Conservation (phyloP, 116 monocot species). For the Papilionanthe hybrid region DNA sequence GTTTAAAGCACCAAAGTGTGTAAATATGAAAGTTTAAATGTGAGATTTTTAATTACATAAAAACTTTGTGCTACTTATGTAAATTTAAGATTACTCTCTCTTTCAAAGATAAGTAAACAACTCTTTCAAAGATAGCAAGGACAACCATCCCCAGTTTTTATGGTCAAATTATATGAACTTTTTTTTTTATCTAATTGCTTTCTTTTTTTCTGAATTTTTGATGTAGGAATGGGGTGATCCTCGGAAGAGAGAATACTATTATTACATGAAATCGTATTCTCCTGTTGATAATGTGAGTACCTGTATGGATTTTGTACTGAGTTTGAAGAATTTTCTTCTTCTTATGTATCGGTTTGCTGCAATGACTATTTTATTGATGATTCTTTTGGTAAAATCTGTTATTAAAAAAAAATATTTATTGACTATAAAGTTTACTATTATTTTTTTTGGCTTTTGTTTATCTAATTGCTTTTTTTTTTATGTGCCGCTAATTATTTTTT, state of each 20-base stretch:
- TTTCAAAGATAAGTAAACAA: no score
- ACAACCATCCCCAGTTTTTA: background rate
- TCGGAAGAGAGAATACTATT: conserved; percentile 72
- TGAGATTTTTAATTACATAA: no score
- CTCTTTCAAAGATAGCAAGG: background rate
- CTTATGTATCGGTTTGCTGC: background rate
- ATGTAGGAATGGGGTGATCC: conserved; percentile 98
- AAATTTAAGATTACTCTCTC: no score
- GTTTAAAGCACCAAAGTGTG: no score
- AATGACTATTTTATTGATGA: background rate
- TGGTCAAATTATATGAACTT: background rate
- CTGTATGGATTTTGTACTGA: background rate
- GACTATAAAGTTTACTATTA: background rate
- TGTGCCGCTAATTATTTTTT: background rate
- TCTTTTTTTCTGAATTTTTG: conserved; percentile 13
- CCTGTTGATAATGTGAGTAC: conserved; percentile 87
- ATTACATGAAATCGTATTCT: conserved; percentile 96
- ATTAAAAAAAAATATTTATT: background rate
- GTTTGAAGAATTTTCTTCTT: background rate
- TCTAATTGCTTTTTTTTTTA: no score
- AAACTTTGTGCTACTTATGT: no score
- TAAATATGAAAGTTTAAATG: no score
- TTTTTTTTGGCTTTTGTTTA: no score
- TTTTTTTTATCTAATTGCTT: background rate
- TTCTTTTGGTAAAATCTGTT: background rate